Evolutionary conservation across 345 rosid genomes (phyloP), one percentile per base, ranked within the genome.

Genomic region (Hibiscus mutabilis): DNA sequence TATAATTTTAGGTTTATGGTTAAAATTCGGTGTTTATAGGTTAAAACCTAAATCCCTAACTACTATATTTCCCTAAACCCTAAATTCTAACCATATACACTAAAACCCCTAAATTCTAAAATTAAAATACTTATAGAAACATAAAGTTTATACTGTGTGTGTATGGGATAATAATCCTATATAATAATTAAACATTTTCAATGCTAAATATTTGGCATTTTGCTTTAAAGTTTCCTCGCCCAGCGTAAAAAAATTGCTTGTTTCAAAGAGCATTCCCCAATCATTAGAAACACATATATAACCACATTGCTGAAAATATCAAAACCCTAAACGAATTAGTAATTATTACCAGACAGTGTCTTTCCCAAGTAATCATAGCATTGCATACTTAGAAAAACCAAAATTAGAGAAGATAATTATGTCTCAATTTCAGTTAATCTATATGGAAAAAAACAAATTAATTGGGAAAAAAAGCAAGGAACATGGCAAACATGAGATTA

Each of bases 361-460:
- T 22, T 65, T 64, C 22, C 33, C 33, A 10, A 8, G 6, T 40
- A 5, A 64, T 40, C 19, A 12, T 63, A 19, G 2, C n/a, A 12
- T 18, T 42, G 18, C 68, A 5, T 42, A 64, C 31, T 5, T 64
- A 13, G 68, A 11, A 21, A 22, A 12, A 65, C 19, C 55, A 44
- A 65, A 65, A 65, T 65, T 46, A 65, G 53, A 44, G 53, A 65
- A 65, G 31, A 65, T 65, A 65, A 22, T 37, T 37, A 37, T 1
- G 19, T 53, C 31, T 13, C 31, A 44, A 14, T 13, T 65, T 65
- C 13, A 31, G 21, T 14, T 22, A 44, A 42, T 42, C 10, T 19
- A 65, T 22, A 8, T 14, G 21, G 8, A 25, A 24, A 4, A 57
- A 13, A 13, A 14, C 1, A 47, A 13, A 42, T 14, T 24, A 44